These are phyloP conservation scores for Coemansia nantahalensis DNA, from an alignment of 192 early-diverging fungal species.

Conservation along the genomic window DNA sequence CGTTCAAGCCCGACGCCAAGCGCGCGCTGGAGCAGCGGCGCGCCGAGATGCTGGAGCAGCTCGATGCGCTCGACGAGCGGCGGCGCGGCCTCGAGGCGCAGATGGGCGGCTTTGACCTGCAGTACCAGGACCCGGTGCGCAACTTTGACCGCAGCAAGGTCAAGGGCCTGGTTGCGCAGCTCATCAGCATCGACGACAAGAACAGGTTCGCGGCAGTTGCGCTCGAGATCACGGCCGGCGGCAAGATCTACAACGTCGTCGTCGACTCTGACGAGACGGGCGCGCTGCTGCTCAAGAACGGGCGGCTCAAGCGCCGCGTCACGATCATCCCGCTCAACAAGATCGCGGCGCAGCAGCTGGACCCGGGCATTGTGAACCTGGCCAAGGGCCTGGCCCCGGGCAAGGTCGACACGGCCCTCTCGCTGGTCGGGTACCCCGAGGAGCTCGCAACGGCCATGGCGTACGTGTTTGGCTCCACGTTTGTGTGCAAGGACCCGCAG, in stretches of 20 bases:
- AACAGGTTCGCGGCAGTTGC: slow-evolving; percentile 69
- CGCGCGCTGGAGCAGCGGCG: slow-evolving; percentile 40
- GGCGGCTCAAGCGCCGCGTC: slow-evolving; percentile 70
- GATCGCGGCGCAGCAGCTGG: slow-evolving; percentile 59
- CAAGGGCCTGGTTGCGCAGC: slow-evolving; percentile 89
- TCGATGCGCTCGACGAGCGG: slow-evolving; percentile 40
- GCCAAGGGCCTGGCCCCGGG: slow-evolving; percentile 86
- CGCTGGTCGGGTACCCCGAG: slow-evolving; percentile 75
- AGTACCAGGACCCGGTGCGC: slow-evolving; percentile 78
- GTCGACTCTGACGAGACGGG: slow-evolving; percentile 85
- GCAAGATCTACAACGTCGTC: slow-evolving; percentile 93
- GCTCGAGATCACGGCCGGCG: slow-evolving; percentile 94
- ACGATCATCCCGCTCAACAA: slow-evolving; percentile 98
- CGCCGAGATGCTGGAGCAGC: slow-evolving; percentile 25
- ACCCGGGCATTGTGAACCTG: slow-evolving; percentile 40
- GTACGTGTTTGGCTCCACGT: slow-evolving; percentile 90
- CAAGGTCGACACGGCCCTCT: slow-evolving; percentile 84
- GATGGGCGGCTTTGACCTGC: slow-evolving; percentile 70
- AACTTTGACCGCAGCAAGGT: slow-evolving; percentile 89
- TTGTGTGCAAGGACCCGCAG: slow-evolving; percentile 84
- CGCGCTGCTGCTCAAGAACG: slow-evolving; percentile 74
- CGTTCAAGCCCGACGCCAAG: slow-evolving; percentile 32
- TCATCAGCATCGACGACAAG: slow-evolving; percentile 75
- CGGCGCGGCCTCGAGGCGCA: slow-evolving; percentile 44
- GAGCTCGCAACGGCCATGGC: slow-evolving; percentile 84